Conservation (phyloP, 108 stramenopile genomes). For the Stephanodiscus minutulus region DNA sequence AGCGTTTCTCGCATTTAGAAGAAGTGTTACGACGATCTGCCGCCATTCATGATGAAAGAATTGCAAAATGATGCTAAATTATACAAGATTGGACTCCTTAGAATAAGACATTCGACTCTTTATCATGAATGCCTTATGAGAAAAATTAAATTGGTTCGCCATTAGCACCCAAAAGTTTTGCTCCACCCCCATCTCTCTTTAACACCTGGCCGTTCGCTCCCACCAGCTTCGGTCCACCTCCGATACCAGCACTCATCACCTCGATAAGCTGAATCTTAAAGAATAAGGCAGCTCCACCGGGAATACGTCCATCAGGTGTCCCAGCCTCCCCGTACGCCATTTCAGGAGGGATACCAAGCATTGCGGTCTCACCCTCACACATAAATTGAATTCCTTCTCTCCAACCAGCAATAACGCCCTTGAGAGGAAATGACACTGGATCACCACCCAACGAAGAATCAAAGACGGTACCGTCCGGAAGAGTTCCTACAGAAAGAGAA, state of each 20-base stretch:
- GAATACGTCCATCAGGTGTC: conserved; percentile 83
- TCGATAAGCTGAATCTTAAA: conserved; percentile 87
- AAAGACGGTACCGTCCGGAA: conserved; percentile 87
- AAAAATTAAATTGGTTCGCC: conserved; percentile 62
- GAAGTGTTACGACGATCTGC: conserved; percentile 32
- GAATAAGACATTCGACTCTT: neutral
- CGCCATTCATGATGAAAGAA: conserved; percentile 21
- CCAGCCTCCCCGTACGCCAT: conserved; percentile 77
- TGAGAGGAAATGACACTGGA: conserved; percentile 74
- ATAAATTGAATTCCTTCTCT: conserved; percentile 71
- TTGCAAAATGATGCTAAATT: conserved; percentile 5
- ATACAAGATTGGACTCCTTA: neutral
- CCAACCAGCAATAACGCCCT: conserved; percentile 80
- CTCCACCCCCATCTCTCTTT: conserved; percentile 39
- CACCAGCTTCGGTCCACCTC: conserved; percentile 65
- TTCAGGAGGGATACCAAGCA: conserved; percentile 84
- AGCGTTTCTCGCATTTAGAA: conserved; percentile 35
- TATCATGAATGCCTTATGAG: neutral
- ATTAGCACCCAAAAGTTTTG: conserved; percentile 68
- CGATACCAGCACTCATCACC: conserved; percentile 74
- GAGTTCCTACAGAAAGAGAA: conserved; percentile 39
- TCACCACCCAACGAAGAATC: conserved; percentile 76
- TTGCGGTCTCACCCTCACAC: conserved; percentile 88
- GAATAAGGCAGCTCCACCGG: conserved; percentile 82
- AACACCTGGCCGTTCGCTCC: conserved; percentile 70